phyloP scores from a whole-genome alignment of 2,329 filamentous ascomycete species.

The Juglanconis oblonga region DNA sequence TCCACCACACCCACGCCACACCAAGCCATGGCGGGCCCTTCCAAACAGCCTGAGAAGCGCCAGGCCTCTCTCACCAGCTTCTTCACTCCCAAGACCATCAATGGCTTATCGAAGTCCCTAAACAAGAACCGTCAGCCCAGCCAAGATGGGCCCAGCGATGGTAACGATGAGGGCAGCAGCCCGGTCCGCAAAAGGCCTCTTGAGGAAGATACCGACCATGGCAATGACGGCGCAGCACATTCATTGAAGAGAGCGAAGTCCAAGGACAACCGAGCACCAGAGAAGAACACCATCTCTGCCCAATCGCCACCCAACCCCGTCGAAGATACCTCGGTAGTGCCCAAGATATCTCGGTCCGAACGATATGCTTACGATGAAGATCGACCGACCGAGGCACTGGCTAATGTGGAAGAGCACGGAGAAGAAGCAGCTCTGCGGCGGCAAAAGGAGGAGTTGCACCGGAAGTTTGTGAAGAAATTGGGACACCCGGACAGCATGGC shows the following conservation, averaged over 20 bases:
- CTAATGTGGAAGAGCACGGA: slow-evolving; percentile 42
- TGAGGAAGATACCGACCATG: slow-evolving; percentile 43
- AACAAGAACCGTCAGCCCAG: slow-evolving; percentile 14
- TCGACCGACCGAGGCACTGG: slow-evolving; percentile 37
- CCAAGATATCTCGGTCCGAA: slow-evolving; percentile 37
- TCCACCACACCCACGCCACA: background rate
- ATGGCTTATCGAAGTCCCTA: slow-evolving; percentile 32
- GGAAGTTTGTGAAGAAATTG: slow-evolving; percentile 85
- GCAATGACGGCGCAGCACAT: slow-evolving; percentile 38
- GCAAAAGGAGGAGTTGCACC: slow-evolving; percentile 70
- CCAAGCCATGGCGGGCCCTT: slow-evolving; percentile 33
- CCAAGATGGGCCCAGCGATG: slow-evolving; percentile 14
- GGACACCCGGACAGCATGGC: slow-evolving; percentile 80
- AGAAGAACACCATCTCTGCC: slow-evolving; percentile 36
- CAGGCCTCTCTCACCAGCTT: slow-evolving; percentile 86
- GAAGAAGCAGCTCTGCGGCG: slow-evolving; percentile 41
- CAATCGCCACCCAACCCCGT: slow-evolving; percentile 33
- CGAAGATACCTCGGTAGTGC: slow-evolving; percentile 17
- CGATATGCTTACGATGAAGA: slow-evolving; percentile 50
- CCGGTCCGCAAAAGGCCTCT: slow-evolving; percentile 49
- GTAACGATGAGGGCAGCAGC: slow-evolving; percentile 7
- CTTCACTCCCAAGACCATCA: slow-evolving; percentile 64
- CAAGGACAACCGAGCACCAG: slow-evolving; percentile 36
- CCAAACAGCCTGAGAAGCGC: slow-evolving; percentile 54
- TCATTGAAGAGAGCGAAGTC: slow-evolving; percentile 44